Conservation (phyloP, 2,329 filamentous ascomycete genomes). For the Rhynchosporium graminicola region DNA sequence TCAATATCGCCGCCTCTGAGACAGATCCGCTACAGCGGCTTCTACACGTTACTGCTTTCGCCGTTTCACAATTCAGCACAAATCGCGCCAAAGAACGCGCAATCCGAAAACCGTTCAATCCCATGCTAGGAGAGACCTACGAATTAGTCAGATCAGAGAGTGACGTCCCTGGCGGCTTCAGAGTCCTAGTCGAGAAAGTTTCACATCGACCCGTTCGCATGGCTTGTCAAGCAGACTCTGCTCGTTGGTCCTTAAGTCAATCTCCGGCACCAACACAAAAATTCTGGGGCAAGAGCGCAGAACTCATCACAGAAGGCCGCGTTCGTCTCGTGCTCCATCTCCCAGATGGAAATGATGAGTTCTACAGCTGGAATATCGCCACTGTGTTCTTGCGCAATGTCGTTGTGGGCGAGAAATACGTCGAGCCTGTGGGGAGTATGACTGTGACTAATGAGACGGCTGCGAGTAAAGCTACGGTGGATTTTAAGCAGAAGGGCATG, state of each 20-base stretch:
- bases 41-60: slow-evolving; percentile 85
- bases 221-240: slow-evolving; percentile 88
- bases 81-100: slow-evolving; percentile 84
- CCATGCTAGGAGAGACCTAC: slow-evolving; percentile 92
- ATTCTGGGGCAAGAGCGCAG: slow-evolving; percentile 97
- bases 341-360: slow-evolving; percentile 69
- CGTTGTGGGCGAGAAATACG: slow-evolving; percentile 96
- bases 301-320: slow-evolving; percentile 89
- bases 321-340: slow-evolving; percentile 73
- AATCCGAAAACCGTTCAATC: slow-evolving; percentile 95
- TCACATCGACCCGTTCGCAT: slow-evolving; percentile 89
- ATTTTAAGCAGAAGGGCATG: slow-evolving; percentile 95
- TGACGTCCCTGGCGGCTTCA: slow-evolving; percentile 70
- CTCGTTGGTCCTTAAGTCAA: slow-evolving; percentile 83
- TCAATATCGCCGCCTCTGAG: slow-evolving; percentile 72
- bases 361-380: slow-evolving; percentile 85
- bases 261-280: slow-evolving; percentile 89
- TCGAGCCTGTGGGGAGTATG: slow-evolving; percentile 92
- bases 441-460: slow-evolving; percentile 80
- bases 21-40: slow-evolving; percentile 67
- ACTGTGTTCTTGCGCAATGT: slow-evolving; percentile 94
- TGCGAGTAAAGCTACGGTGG: slow-evolving; percentile 79
- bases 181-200: slow-evolving; percentile 94
- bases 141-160: slow-evolving; percentile 87
- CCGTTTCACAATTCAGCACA: slow-evolving; percentile 81